phyloP scores from a whole-genome alignment of 208 protist genomes.

The Acanthamoeba sp. region DNA sequence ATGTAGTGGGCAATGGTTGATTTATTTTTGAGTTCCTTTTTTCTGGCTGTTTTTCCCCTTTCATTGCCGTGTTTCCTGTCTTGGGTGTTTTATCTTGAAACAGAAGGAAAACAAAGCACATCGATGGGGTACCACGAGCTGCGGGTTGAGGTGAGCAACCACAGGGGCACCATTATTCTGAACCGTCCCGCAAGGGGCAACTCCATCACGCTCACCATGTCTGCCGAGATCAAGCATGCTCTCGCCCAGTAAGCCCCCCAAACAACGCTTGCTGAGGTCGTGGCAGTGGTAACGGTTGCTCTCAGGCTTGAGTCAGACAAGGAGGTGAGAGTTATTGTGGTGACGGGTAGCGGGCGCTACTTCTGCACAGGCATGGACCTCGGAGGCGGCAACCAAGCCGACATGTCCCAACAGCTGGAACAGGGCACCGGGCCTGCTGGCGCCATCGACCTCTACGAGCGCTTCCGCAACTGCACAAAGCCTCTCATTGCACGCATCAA shows the following conservation, averaged over 20 bases:
- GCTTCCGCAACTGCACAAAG: slow-evolving; percentile 65
- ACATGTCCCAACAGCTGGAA: slow-evolving; percentile 56
- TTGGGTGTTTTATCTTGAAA: too few relatives aligned
- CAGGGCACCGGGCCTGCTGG: slow-evolving; percentile 16
- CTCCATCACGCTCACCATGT: slow-evolving; percentile 64
- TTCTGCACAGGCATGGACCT: slow-evolving; percentile 76
- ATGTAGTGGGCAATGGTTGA: too few relatives aligned
- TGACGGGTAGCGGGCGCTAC: slow-evolving; percentile 61
- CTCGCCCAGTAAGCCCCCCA: background rate
- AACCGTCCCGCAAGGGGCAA: slow-evolving; percentile 14
- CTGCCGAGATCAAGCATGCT: slow-evolving; percentile 34
- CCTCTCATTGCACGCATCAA: slow-evolving; percentile 59
- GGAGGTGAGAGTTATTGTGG: slow-evolving; percentile 47
- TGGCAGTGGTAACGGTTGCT: too few relatives aligned
- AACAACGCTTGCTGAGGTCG: too few relatives aligned
- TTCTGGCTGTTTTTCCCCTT: too few relatives aligned
- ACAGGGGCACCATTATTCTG: slow-evolving; percentile 22
- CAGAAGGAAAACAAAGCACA: too few relatives aligned
- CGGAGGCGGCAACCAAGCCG: slow-evolving; percentile 17
- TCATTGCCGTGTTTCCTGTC: too few relatives aligned
- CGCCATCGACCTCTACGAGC: slow-evolving; percentile 63
- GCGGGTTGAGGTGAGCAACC: background rate
- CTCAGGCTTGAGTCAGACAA: background rate
- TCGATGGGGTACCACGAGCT: slow-evolving; percentile 11
- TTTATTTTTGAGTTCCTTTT: too few relatives aligned